Evolutionary conservation across 2,329 filamentous ascomycete species (phyloP).

Genomic region (Diaporthe velutina): DNA sequence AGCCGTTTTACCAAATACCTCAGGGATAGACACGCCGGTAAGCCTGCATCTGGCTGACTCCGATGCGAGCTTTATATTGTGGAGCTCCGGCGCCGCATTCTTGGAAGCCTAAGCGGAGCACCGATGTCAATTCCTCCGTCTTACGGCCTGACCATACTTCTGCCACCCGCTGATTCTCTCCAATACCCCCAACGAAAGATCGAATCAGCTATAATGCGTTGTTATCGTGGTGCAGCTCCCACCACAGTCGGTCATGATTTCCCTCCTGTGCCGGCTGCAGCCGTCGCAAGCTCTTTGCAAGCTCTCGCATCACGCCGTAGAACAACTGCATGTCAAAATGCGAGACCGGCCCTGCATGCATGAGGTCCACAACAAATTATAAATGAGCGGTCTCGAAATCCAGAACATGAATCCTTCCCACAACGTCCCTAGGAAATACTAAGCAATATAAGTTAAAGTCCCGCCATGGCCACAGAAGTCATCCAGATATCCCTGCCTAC

Average conservation of each 20-base stretch:
- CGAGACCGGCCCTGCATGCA: neutral
- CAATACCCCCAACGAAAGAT: neutral
- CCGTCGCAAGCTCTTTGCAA: neutral
- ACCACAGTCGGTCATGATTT: neutral
- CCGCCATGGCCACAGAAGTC: slow-evolving; percentile 16
- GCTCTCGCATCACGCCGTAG: neutral
- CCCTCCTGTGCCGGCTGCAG: neutral
- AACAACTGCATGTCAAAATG: neutral
- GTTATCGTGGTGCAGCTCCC: neutral
- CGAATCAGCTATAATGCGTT: neutral
- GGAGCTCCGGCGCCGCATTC: neutral
- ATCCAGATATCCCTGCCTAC: neutral
- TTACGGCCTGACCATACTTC: neutral
- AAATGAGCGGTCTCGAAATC: neutral
- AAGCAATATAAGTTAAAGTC: neutral
- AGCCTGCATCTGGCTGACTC: too few relatives aligned
- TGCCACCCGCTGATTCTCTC: neutral
- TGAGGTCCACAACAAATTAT: neutral
- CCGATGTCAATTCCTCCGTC: neutral
- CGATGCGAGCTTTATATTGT: neutral
- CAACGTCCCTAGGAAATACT: too few relatives aligned
- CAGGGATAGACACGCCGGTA: too few relatives aligned
- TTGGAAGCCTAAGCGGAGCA: neutral
- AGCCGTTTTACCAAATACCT: too few relatives aligned
- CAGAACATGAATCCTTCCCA: neutral